A percentile compares a stretch with the other conserved stretches of the same genome.
phyloP scores from a whole-genome alignment of 1,284 basidiomycete species.

The Tranzscheliella williamsii region DNA sequence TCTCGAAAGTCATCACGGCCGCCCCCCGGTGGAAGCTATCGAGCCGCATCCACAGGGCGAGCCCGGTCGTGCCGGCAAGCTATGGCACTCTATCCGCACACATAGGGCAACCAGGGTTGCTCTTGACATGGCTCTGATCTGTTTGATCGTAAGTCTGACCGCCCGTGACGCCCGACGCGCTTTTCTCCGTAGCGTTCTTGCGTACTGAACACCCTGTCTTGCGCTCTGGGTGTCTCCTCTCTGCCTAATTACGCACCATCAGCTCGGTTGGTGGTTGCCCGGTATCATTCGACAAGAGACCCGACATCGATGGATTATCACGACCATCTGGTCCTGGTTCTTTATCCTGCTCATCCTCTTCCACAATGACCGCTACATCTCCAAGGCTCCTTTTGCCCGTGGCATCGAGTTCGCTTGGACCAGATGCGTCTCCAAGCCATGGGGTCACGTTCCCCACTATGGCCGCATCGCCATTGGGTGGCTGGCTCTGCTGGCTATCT shows the following conservation, averaged over 20 bases:
- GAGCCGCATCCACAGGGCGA: conserved; percentile 40
- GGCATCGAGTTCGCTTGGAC: conserved; percentile 35
- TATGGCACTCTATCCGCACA: conserved; percentile 26
- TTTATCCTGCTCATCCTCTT: conserved; percentile 56
- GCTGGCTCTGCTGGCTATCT: conserved; percentile 41
- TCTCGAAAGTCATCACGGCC: conserved; percentile 25
- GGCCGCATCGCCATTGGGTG: conserved; percentile 42
- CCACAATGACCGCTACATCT: conserved; percentile 52
- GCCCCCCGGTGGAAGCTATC: conserved; percentile 21
- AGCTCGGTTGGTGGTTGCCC: conserved; percentile 43
- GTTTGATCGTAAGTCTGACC: conserved; percentile 13
- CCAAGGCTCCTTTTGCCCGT: conserved; percentile 47
- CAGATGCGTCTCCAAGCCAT: conserved; percentile 35
- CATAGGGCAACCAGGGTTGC: conserved; percentile 28
- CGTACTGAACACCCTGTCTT: not conserved
- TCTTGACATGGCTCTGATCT: conserved; percentile 30
- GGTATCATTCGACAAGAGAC: conserved; percentile 41
- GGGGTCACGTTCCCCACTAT: conserved; percentile 43
- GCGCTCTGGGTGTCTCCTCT: too few relatives aligned
- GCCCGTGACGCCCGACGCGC: too few relatives aligned
- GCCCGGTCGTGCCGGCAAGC: conserved; percentile 27
- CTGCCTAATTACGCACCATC: too few relatives aligned
- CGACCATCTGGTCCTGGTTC: conserved; percentile 49
- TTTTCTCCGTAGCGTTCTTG: not conserved
- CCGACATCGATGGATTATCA: conserved; percentile 43